These are phyloP conservation scores for Paraconiothyrium sp. DNA, from an alignment of 2,329 filamentous ascomycete genomes.

Conservation along the genomic window DNA sequence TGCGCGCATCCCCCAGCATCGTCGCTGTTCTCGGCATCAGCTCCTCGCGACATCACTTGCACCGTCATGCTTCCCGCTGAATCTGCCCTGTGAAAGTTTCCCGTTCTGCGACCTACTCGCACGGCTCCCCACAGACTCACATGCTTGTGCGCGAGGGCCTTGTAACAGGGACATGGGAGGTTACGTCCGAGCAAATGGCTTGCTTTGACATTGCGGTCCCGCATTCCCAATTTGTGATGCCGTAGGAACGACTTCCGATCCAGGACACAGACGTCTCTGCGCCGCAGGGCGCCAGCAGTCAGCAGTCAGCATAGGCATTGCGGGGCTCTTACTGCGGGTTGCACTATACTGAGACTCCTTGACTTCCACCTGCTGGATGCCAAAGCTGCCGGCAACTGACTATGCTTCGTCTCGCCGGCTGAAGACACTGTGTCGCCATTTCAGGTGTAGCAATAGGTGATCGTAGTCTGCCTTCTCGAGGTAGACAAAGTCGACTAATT, in stretches of 20 bases:
- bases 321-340: background rate
- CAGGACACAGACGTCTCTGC: conserved; percentile 10
- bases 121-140: conserved; percentile 15
- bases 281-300: background rate
- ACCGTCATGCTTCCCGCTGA: conserved; percentile 11
- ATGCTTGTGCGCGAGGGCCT: background rate
- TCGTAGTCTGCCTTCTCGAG: conserved; percentile 15
- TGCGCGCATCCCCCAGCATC: conserved; percentile 15
- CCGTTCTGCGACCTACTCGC: conserved; percentile 13
- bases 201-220: conserved; percentile 1
- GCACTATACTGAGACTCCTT: conserved; percentile 16
- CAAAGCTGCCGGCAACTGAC: background rate
- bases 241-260: conserved; percentile 14
- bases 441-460: conserved; percentile 18
- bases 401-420: conserved; percentile 19
- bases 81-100: conserved; percentile 20
- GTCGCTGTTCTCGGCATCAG: no score
- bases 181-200: background rate
- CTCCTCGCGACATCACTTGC: conserved; percentile 10
- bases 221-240: conserved; percentile 9
- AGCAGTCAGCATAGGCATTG: conserved; percentile 7
- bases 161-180: background rate
- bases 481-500: conserved; percentile 18
- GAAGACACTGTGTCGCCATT: conserved; percentile 16
- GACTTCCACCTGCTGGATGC: conserved; percentile 3